A percentile compares a stretch with the other conserved stretches of the same genome.
Conservation (phyloP, 2,329 filamentous ascomycete genomes). For the Botrytis sinoallii region DNA sequence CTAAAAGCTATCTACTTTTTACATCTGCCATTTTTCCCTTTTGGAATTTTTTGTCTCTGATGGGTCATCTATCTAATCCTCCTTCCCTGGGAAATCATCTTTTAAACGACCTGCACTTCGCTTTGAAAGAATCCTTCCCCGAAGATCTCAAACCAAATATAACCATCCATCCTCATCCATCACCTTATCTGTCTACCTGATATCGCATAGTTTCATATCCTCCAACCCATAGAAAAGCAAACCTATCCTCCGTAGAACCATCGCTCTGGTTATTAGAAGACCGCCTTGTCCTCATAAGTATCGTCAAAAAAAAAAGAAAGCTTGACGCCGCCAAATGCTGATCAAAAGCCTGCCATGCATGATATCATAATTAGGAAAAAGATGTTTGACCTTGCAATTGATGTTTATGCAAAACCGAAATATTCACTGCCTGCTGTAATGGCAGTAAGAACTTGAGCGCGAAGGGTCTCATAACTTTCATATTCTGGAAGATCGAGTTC, state of each 20-base stretch:
- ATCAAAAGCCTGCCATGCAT: conserved; percentile 37
- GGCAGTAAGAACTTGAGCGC: conserved; percentile 85
- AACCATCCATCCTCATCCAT: neutral
- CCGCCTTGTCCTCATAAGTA: conserved; percentile 28
- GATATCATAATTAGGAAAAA: conserved; percentile 29
- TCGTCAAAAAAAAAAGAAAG: conserved; percentile 22
- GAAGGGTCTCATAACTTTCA: conserved; percentile 87
- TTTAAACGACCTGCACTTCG: conserved; percentile 41
- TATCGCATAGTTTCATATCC: neutral
- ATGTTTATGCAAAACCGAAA: conserved; percentile 85
- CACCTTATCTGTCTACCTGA: neutral
- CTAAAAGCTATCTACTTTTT: conserved; percentile 14
- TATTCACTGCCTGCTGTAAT: conserved; percentile 98
- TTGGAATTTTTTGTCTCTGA: neutral
- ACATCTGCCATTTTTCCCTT: neutral
- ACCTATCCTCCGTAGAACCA: neutral
- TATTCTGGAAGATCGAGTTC: conserved; percentile 98
- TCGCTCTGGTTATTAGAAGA: conserved; percentile 14
- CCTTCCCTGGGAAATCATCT: conserved; percentile 1
- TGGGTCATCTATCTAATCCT: conserved; percentile 11
- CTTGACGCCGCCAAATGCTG: conserved; percentile 37
- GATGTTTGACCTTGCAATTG: conserved; percentile 20
- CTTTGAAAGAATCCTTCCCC: conserved; percentile 21
- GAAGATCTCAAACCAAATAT: conserved; percentile 8
- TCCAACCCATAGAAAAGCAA: conserved; percentile 15